A percentile compares a stretch with the other conserved stretches of the same genome.
These are phyloP conservation scores for Vitis cinerea DNA, from an alignment of 164 flowering plant genomes.

Conservation along the genomic window DNA sequence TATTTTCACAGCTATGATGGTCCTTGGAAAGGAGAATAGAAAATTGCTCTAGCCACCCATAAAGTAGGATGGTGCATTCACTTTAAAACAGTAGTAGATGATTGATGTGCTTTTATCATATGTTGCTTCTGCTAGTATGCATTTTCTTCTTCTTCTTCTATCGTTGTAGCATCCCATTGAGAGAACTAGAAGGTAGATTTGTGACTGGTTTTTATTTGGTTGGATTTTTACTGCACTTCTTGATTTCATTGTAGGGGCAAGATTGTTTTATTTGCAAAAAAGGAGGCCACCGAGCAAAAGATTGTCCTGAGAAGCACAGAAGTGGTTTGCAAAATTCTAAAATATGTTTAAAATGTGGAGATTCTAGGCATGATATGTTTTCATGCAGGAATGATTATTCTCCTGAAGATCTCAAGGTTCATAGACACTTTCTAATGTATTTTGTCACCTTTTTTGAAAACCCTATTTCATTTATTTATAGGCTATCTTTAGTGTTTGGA, in stretches of 20 bases:
- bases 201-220: background rate
- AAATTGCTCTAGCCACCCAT: too few species aligned
- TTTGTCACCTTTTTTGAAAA: background rate
- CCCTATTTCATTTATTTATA: background rate
- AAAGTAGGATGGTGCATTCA: too few species aligned
- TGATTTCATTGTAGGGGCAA: slow-evolving; percentile 41
- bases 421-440: background rate
- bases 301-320: slow-evolving; percentile 68
- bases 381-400: slow-evolving; percentile 45
- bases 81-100: too few species aligned
- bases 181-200: background rate
- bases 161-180: too few species aligned
- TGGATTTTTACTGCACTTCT: background rate
- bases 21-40: too few species aligned
- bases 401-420: slow-evolving; percentile 75
- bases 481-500: background rate
- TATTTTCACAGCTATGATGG: too few species aligned
- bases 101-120: too few species aligned
- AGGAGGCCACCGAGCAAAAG: slow-evolving; percentile 74
- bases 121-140: too few species aligned
- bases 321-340: slow-evolving; percentile 24
- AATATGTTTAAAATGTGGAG: slow-evolving; percentile 76
- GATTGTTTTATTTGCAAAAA: slow-evolving; percentile 82
- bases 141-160: too few species aligned
- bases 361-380: slow-evolving; percentile 66